Evolutionary conservation across 2,329 filamentous ascomycete genomes (phyloP), one percentile per base, ranked within the genome.

Genomic region (Anisogramma anomala): DNA sequence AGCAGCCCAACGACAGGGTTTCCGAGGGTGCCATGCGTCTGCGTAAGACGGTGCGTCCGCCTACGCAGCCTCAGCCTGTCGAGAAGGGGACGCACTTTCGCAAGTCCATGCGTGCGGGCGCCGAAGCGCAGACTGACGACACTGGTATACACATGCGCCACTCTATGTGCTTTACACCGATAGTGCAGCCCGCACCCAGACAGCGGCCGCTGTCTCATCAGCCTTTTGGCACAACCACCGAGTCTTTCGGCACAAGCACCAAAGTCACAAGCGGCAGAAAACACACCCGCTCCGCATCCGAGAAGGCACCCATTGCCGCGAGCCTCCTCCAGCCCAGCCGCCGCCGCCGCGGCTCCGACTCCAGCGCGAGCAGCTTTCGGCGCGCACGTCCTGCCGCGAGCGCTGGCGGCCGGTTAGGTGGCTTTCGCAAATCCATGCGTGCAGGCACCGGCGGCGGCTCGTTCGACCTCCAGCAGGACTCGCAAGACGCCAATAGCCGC

Each of bases 351-450:
- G 67, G 64, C 14, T 83, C 79, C 0, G 76, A 78, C 49, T 79
- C 73, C 20, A 85, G 81, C 52, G 79, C 84, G 33, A 94, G 84
- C 61, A 94, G 85, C 56, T 94, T 94, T 64, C 82, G 75, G 54
- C 79, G 84, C 20, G 61, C 66, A 32, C 71, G 73, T 46, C 62
- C 70, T 27, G 56, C 63, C 38, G 19, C 30, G 13, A 55, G 58
- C 5, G 60, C 61, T 30, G 60, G 67, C 32, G 68, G 67, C 32
- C 68, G 68, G 0, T 72, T 77, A 39, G 71, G 66, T 1, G 71
- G 66, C 1, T 84, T 94, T 67, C 79, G 79, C 43, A 72, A 68
- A 38, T 85, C 83, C 2, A 84, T 94, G 83, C 73, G 87, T 61
- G 19, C 55, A 60, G 19, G 56, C 65, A 15, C 57, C 62, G 13